phyloP scores from a whole-genome alignment of 2,329 filamentous ascomycete species.

The Thielaviopsis populi region DNA sequence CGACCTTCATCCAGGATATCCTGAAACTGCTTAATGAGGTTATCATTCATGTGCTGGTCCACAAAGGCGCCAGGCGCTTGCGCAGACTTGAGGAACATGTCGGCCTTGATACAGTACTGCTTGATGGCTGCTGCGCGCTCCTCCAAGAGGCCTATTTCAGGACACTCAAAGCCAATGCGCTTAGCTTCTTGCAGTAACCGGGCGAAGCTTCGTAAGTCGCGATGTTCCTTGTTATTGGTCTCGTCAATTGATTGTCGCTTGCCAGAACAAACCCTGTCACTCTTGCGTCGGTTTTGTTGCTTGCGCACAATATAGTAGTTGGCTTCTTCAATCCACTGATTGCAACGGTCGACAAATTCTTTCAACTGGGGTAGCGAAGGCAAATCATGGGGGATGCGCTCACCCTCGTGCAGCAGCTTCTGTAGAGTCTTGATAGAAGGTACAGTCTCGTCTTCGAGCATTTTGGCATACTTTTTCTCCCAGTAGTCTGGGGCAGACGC shows the following conservation, averaged over 20 bases:
- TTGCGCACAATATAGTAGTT: constrained; percentile 93
- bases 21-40: constrained; percentile 62
- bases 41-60: constrained; percentile 34
- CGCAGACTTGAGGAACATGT: constrained; percentile 45
- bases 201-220: constrained; percentile 77
- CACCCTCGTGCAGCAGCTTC: constrained; percentile 75
- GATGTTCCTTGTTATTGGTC: constrained; percentile 72
- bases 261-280: constrained; percentile 69
- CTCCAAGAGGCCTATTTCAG: constrained; percentile 71
- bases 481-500: constrained; percentile 73
- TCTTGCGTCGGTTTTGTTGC: constrained; percentile 92
- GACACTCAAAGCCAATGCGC: constrained; percentile 80
- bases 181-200: constrained; percentile 73
- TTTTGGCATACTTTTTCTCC: constrained; percentile 76
- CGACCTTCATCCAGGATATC: constrained; percentile 82
- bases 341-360: constrained; percentile 87
- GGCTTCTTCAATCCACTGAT: constrained; percentile 95
- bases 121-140: constrained; percentile 77
- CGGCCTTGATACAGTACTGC: constrained; percentile 65
- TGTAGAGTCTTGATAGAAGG: constrained; percentile 79
- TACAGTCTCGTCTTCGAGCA: constrained; percentile 68
- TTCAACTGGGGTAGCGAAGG: constrained; percentile 67
- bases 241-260: constrained; percentile 57
- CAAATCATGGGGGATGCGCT: constrained; percentile 85
- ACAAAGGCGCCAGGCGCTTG: constrained; percentile 7